Evolutionary conservation across 345 rosid species (phyloP).

Genomic region (Turnera subulata): DNA sequence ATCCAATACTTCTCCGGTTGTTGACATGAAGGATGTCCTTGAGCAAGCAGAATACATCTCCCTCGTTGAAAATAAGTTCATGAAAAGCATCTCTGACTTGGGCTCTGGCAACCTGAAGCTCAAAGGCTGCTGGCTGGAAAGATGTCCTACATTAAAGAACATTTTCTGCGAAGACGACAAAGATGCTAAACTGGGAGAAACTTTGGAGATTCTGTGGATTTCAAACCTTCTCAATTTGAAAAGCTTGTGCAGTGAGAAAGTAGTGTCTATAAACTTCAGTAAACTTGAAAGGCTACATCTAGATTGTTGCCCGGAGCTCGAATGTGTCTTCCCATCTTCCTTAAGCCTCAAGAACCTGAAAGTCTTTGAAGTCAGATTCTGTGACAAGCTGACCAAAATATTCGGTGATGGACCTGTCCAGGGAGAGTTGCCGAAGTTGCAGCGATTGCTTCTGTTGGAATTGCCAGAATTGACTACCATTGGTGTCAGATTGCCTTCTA

Average conservation of each 20-base stretch:
- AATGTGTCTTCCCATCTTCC: conserved; percentile 17
- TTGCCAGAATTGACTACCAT: conserved; percentile 30
- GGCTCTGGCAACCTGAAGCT: conserved; percentile 16
- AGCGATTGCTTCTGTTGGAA: conserved; percentile 28
- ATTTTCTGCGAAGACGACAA: conserved; percentile 21
- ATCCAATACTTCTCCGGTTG: conserved; percentile 12
- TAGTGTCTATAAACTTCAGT: conserved; percentile 12
- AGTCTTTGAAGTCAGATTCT: conserved; percentile 34
- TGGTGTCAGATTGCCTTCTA: conserved; percentile 11
- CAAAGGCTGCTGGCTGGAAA: conserved; percentile 34
- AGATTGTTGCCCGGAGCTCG: conserved; percentile 45
- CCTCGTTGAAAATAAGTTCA: conserved; percentile 20
- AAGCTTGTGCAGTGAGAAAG: conserved; percentile 16
- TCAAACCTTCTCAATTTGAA: conserved; percentile 32
- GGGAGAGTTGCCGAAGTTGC: conserved; percentile 19
- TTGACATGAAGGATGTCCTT: conserved; percentile 12
- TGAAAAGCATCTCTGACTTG: conserved; percentile 30
- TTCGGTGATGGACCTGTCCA: background rate
- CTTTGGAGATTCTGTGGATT: conserved; percentile 36
- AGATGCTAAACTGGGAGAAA: conserved; percentile 20
- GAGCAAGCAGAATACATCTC: conserved; percentile 26
- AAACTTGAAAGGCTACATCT: conserved; percentile 38
- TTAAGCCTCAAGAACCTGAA: conserved; percentile 30
- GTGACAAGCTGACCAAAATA: conserved; percentile 36
- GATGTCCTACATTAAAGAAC: conserved; percentile 27